Evolutionary conservation across 2,329 filamentous ascomycete species (phyloP).

Genomic region (Xylariomycetidae sp.): DNA sequence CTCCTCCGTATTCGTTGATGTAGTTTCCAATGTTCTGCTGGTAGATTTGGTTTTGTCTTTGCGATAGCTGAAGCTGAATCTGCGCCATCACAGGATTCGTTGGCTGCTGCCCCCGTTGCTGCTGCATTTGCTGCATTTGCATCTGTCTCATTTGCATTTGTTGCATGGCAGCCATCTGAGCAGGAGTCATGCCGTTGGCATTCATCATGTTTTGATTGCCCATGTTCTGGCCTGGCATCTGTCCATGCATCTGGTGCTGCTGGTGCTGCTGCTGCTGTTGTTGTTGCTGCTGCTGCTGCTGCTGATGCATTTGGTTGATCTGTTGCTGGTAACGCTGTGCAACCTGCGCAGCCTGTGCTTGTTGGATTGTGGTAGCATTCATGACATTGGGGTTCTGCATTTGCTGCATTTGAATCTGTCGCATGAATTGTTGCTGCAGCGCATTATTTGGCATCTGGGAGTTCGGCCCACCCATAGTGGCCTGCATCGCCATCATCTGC

Average conservation of each 20-base stretch:
- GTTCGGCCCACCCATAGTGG: conserved; percentile 21
- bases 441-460: conserved; percentile 35
- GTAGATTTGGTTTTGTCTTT: conserved; percentile 33
- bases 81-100: conserved; percentile 3
- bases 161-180: conserved; percentile 25
- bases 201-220: conserved; percentile 38
- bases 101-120: conserved; percentile 11
- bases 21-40: conserved; percentile 30
- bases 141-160: conserved; percentile 28
- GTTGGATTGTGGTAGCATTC: conserved; percentile 29
- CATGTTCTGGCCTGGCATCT: conserved; percentile 35
- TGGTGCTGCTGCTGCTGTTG: conserved; percentile 35
- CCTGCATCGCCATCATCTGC: conserved; percentile 23
- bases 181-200: conserved; percentile 25
- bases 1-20: conserved; percentile 33
- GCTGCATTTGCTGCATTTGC: conserved; percentile 22
- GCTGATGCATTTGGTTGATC: conserved; percentile 25
- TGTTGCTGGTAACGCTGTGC: conserved; percentile 28
- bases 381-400: conserved; percentile 33
- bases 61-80: conserved; percentile 25
- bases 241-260: conserved; percentile 32
- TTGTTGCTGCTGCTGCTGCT: conserved; percentile 26
- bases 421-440: conserved; percentile 34
- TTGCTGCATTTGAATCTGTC: conserved; percentile 33
- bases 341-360: conserved; percentile 32